phyloP scores from a whole-genome alignment of 257 asterid species.

The Penstemon barbatus region DNA sequence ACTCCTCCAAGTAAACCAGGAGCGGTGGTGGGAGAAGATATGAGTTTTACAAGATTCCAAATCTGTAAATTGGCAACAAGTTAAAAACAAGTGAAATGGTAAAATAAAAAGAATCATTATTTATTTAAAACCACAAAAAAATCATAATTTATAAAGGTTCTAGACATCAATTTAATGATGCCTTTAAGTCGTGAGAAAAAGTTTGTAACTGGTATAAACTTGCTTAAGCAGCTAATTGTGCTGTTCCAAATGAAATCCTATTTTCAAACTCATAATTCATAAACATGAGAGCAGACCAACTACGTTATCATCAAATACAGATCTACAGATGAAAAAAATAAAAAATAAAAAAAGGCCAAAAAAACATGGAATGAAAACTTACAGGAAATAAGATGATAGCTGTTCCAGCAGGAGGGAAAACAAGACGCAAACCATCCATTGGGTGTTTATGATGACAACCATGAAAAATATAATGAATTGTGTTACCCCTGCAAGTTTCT shows the following conservation, averaged over 20 bases:
- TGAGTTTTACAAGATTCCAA: constrained; percentile 50
- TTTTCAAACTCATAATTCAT: neutral
- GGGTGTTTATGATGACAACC: constrained; percentile 97
- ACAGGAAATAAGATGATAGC: constrained; percentile 64
- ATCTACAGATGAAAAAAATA: neutral
- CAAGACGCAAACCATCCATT: constrained; percentile 77
- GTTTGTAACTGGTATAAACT: too few species aligned
- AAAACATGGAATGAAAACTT: constrained; percentile 22
- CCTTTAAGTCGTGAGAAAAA: neutral
- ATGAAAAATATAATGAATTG: constrained; percentile 73
- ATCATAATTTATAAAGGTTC: neutral
- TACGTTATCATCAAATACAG: neutral
- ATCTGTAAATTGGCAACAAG: constrained; percentile 49
- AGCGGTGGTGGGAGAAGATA: constrained; percentile 52
- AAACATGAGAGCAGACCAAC: neutral
- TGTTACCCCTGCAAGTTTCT: constrained; percentile 60
- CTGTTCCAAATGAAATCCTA: neutral
- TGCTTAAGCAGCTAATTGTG: neutral
- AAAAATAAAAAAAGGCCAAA: neutral
- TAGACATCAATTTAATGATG: too few species aligned
- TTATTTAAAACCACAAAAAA: neutral
- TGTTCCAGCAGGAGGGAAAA: constrained; percentile 81
- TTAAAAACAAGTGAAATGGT: neutral
- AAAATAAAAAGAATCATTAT: neutral
- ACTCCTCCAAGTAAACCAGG: constrained; percentile 83